Conservation (phyloP, 2,329 filamentous ascomycete genomes). For the Atkinsonella texensis region DNA sequence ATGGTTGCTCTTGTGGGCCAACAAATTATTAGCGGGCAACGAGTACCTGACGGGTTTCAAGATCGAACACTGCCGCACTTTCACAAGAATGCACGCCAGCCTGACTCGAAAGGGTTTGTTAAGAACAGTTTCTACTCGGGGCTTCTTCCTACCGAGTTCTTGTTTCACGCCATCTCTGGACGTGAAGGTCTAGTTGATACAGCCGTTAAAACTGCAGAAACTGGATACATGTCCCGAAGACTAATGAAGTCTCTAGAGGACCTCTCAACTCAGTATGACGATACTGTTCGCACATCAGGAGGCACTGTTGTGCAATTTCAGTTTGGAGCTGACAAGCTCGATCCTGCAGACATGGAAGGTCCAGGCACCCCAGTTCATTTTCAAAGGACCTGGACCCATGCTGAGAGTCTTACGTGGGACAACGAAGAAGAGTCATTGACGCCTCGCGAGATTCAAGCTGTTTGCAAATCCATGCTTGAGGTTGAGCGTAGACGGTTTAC, state of each 20-base stretch:
- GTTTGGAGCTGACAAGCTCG: conserved; percentile 89
- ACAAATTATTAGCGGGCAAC: conserved; percentile 89
- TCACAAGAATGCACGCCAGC: conserved; percentile 80
- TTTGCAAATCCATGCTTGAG: conserved; percentile 57
- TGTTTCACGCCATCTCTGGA: conserved; percentile 97
- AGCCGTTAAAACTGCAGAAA: conserved; percentile 96
- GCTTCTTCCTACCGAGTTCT: conserved; percentile 78
- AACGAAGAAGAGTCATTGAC: conserved; percentile 63
- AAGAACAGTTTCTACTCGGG: conserved; percentile 95
- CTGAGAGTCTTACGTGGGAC: conserved; percentile 63
- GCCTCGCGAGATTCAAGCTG: conserved; percentile 58
- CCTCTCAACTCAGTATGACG: conserved; percentile 83
- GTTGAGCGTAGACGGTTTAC: conserved; percentile 54
- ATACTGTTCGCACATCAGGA: conserved; percentile 85
- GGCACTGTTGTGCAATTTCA: conserved; percentile 91
- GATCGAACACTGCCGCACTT: conserved; percentile 93
- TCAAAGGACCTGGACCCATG: conserved; percentile 77
- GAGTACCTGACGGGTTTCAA: conserved; percentile 93
- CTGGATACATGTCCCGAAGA: conserved; percentile 96
- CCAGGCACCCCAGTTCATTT: conserved; percentile 87
- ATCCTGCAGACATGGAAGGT: conserved; percentile 96
- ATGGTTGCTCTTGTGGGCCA: conserved; percentile 97
- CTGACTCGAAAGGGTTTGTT: conserved; percentile 94
- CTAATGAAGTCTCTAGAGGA: conserved; percentile 98
- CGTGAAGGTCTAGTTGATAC: conserved; percentile 98